phyloP scores from a whole-genome alignment of 768 basidiomycete species.

The Mycena alexandri region DNA sequence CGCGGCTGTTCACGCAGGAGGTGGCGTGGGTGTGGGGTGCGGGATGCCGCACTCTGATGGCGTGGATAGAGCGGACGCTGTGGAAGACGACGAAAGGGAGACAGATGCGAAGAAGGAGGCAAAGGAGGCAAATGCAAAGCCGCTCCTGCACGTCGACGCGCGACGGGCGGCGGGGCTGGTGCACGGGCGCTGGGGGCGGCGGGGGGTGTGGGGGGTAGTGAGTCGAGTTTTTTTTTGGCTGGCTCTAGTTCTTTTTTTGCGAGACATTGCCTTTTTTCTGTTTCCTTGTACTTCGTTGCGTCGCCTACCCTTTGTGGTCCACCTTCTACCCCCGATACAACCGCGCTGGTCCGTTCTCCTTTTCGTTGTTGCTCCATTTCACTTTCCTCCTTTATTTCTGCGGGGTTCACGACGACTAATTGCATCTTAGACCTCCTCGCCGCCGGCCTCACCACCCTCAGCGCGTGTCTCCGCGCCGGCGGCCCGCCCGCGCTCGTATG shows the following conservation, averaged over 20 bases:
- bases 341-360: no score
- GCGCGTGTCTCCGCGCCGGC: constrained; percentile 44
- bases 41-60: background rate
- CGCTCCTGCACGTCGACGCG: constrained; percentile 22
- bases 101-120: background rate
- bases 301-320: no score
- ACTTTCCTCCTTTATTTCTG: no score
- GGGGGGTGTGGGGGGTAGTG: constrained; percentile 48
- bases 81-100: no score
- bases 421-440: constrained; percentile 58
- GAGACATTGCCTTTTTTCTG: no score
- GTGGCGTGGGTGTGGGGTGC: constrained; percentile 32
- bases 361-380: no score
- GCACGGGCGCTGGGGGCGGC: constrained; percentile 46
- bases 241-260: background rate
- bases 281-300: no score
- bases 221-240: background rate
- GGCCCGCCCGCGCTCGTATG: constrained; percentile 53
- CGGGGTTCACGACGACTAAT: no score
- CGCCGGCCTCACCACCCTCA: constrained; percentile 61
- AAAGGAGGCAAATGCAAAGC: background rate
- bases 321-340: no score
- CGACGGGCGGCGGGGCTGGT: constrained; percentile 22
- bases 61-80: no score
- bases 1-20: constrained; percentile 24